These are phyloP conservation scores for Colletotrichum destructivum DNA, from an alignment of 2,329 filamentous ascomycete species.

Conservation along the genomic window DNA sequence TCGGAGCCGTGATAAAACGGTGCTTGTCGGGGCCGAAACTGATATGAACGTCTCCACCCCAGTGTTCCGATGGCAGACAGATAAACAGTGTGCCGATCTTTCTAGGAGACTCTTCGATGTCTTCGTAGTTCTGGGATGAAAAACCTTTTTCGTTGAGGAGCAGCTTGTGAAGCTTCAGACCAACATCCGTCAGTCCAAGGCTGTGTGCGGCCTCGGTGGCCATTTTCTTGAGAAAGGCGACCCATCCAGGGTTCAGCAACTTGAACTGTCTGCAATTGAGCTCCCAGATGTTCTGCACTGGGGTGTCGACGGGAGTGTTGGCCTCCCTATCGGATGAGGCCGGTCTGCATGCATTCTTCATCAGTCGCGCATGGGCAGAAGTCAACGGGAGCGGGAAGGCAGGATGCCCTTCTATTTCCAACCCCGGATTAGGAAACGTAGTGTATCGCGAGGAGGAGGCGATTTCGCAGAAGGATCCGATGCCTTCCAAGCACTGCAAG, in stretches of 20 bases:
- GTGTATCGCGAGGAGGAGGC: neutral
- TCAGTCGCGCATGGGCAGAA: neutral
- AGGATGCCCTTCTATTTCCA: neutral
- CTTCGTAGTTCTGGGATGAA: neutral
- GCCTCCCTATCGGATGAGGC: neutral
- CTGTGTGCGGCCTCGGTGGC: neutral
- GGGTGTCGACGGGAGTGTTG: neutral
- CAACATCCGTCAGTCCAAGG: neutral
- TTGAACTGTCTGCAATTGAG: neutral
- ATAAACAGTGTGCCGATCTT: neutral
- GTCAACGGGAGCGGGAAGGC: neutral
- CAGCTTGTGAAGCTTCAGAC: neutral
- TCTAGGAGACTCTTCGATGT: neutral
- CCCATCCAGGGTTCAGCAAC: neutral
- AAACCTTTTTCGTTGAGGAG: neutral
- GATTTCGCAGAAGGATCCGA: neutral
- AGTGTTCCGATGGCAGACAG: neutral
- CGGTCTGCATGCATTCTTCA: neutral
- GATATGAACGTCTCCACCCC: neutral
- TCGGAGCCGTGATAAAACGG: neutral
- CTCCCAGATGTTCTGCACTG: neutral
- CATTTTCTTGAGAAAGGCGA: neutral
- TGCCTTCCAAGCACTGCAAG: neutral
- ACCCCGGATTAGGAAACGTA: neutral
- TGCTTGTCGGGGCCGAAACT: neutral